Evolutionary conservation across 176 grass and related monocot genomes (phyloP).

Genomic region (Paspalum vaginatum): DNA sequence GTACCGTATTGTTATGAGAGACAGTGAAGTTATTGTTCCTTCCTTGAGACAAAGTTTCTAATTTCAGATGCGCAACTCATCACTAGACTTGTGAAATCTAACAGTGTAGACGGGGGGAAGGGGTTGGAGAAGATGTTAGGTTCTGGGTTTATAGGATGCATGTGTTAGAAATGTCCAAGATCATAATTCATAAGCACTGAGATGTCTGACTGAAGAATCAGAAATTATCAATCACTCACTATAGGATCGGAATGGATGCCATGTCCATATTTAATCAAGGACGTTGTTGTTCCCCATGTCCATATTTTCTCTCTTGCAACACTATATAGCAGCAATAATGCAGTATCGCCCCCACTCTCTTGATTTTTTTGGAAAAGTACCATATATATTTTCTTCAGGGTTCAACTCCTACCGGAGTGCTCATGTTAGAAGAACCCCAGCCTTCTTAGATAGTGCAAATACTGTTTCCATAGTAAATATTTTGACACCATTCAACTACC

Average conservation of each 20-base stretch:
- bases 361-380: no score
- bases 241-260: background rate
- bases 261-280: background rate
- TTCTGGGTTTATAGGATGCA: background rate
- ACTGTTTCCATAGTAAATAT: no score
- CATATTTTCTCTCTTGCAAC: background rate
- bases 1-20: background rate
- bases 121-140: background rate
- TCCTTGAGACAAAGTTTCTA: background rate
- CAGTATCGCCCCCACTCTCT: no score
- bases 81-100: background rate
- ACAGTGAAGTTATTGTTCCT: background rate
- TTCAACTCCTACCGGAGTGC: no score
- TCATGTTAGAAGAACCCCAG: no score
- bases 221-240: background rate
- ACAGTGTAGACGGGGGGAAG: background rate
- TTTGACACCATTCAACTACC: no score
- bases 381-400: background rate
- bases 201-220: background rate
- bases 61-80: background rate
- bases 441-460: no score
- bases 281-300: background rate
- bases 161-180: background rate
- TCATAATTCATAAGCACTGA: background rate
- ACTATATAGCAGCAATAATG: background rate